A percentile compares a stretch with the other conserved stretches of the same genome.
These are phyloP conservation scores for Sugiyamaella sp. DNA, from an alignment of 1,139 yeast species.

Conservation along the genomic window DNA sequence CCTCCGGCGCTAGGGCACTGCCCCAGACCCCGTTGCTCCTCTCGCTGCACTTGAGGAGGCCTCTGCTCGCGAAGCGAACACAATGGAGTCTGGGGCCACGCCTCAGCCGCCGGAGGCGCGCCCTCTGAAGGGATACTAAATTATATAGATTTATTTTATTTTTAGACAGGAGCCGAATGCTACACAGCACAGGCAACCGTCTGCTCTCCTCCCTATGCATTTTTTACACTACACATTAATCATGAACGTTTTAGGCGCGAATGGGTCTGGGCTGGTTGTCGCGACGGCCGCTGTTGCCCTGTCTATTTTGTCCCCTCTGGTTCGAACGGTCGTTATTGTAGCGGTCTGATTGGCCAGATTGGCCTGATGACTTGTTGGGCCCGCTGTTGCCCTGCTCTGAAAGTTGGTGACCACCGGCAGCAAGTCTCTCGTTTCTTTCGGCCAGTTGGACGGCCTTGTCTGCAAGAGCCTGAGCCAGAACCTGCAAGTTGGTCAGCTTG, in stretches of 20 bases:
- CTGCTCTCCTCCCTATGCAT: not conserved
- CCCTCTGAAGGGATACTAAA: not conserved
- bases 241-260: conserved; percentile 21
- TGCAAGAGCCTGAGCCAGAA: conserved; percentile 81
- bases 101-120: not conserved
- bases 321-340: conserved; percentile 17
- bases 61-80: not conserved
- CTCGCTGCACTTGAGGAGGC: not conserved
- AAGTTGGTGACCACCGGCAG: conserved; percentile 68
- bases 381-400: conserved; percentile 22
- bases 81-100: not conserved
- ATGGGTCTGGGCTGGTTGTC: conserved; percentile 26
- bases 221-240: conserved; percentile 14
- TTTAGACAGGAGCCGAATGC: conserved; percentile 4
- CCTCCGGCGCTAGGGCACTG: not conserved
- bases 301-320: conserved; percentile 24
- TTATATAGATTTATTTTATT: not conserved
- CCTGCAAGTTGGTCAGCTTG: conserved; percentile 84
- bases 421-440: conserved; percentile 84
- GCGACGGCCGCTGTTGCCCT: conserved; percentile 21
- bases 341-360: conserved; percentile 17
- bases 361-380: conserved; percentile 25
- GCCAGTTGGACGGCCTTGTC: conserved; percentile 82
- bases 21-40: not conserved
- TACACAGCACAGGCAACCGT: not conserved